phyloP scores from a whole-genome alignment of 2,329 filamentous ascomycete species.

The Sarocladium strictum region DNA sequence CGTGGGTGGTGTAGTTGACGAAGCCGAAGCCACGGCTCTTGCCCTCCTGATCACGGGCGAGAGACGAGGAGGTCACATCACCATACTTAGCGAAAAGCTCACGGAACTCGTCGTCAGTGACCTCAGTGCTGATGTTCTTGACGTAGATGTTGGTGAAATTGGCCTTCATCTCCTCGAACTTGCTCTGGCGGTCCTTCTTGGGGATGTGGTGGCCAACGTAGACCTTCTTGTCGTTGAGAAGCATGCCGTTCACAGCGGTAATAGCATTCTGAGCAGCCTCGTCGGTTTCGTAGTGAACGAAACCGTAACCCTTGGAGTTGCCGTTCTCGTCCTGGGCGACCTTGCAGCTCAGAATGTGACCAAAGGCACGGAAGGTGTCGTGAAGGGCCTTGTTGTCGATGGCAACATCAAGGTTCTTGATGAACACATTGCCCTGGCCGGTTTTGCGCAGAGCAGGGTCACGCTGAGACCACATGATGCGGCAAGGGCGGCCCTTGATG shows the following conservation, averaged over 20 bases:
- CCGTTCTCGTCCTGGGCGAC: constrained; percentile 96
- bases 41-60: constrained; percentile 82
- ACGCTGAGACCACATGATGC: constrained; percentile 99
- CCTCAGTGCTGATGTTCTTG: constrained; percentile 89
- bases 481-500: constrained; percentile 98
- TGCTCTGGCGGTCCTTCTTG: constrained; percentile 99
- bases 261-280: constrained; percentile 95
- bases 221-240: constrained; percentile 99
- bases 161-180: constrained; percentile 99
- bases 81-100: constrained; percentile 87
- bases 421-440: constrained; percentile 98
- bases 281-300: constrained; percentile 99
- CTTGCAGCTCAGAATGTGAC: constrained; percentile 99
- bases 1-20: constrained; percentile 91
- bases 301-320: constrained; percentile 97
- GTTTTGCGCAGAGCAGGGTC: constrained; percentile 99
- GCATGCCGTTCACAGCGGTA: constrained; percentile 99
- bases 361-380: constrained; percentile 97
- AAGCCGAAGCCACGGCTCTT: constrained; percentile 96
- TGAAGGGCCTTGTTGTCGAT: constrained; percentile 99
- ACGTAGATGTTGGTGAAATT: constrained; percentile 99
- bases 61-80: constrained; percentile 90
- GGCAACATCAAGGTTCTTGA: constrained; percentile 98
- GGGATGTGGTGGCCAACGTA: constrained; percentile 99
- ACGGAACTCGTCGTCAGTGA: constrained; percentile 90